Conservation (phyloP, 371 early-diverging fungal species). For the Mortierella sp. region DNA sequence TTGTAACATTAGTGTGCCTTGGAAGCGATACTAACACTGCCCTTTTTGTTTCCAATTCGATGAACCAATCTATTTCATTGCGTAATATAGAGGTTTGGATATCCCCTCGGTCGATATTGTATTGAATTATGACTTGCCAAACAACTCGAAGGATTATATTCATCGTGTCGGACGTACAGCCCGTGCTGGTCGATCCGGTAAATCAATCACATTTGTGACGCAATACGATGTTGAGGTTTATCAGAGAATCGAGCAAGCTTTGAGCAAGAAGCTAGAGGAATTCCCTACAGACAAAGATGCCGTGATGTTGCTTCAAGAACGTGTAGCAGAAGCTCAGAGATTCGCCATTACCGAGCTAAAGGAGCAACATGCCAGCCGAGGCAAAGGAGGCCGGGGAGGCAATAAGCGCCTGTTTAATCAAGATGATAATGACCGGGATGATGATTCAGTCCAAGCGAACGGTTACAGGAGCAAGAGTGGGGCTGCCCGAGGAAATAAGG, state of each 20-base stretch:
- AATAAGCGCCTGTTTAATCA: slow-evolving; percentile 67
- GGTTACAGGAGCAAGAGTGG: slow-evolving; percentile 50
- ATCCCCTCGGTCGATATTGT: slow-evolving; percentile 97
- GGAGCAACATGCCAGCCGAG: slow-evolving; percentile 64
- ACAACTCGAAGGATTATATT: slow-evolving; percentile 94
- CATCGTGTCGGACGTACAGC: slow-evolving; percentile 99
- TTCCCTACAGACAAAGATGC: slow-evolving; percentile 87
- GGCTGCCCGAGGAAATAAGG: slow-evolving; percentile 52
- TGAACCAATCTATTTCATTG: too few species aligned
- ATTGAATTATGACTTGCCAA: slow-evolving; percentile 98
- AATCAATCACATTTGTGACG: slow-evolving; percentile 95
- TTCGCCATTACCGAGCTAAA: slow-evolving; percentile 82
- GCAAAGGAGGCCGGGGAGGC: slow-evolving; percentile 60
- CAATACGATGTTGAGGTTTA: slow-evolving; percentile 97
- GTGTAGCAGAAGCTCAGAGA: slow-evolving; percentile 92
- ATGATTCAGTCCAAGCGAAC: slow-evolving; percentile 63
- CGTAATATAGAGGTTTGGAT: slow-evolving; percentile 89
- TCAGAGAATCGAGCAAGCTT: slow-evolving; percentile 92
- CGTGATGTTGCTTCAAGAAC: slow-evolving; percentile 91
- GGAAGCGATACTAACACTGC: too few species aligned
- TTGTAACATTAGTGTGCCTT: too few species aligned
- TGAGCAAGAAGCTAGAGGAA: slow-evolving; percentile 86
- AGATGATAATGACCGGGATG: slow-evolving; percentile 68
- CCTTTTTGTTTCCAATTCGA: too few species aligned
- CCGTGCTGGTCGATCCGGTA: slow-evolving; percentile 94